A percentile compares a stretch with the other conserved stretches of the same genome.
These are phyloP conservation scores for Colletotrichum neosansevieriae DNA, from an alignment of 2,329 filamentous ascomycete species.

Conservation along the genomic window DNA sequence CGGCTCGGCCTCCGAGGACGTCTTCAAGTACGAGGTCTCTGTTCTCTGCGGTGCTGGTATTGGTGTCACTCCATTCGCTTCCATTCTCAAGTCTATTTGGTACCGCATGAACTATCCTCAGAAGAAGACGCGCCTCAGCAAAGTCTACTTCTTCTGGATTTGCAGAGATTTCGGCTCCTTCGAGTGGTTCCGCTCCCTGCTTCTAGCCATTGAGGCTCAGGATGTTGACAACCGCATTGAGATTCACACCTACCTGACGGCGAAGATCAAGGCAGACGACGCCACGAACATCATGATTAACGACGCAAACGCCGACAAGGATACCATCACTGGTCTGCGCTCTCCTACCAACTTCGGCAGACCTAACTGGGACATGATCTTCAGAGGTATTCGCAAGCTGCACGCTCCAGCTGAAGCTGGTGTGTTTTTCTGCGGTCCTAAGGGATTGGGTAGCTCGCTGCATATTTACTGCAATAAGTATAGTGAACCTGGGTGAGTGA, in stretches of 20 bases:
- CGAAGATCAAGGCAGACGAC: conserved; percentile 87
- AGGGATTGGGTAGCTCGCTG: conserved; percentile 79
- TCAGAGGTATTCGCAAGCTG: conserved; percentile 84
- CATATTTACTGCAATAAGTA: conserved; percentile 92
- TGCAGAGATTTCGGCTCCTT: conserved; percentile 90
- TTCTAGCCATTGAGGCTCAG: conserved; percentile 87
- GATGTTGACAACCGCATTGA: conserved; percentile 87
- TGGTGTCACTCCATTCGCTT: conserved; percentile 87
- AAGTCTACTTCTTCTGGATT: conserved; percentile 95
- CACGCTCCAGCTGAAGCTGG: conserved; percentile 79
- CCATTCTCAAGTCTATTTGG: conserved; percentile 92
- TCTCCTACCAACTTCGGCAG: conserved; percentile 88
- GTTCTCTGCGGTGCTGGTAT: conserved; percentile 86
- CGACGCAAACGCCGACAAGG: conserved; percentile 85
- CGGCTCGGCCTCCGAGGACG: conserved; percentile 86
- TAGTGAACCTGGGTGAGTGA: conserved; percentile 80
- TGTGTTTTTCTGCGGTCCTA: conserved; percentile 89
- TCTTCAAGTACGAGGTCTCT: conserved; percentile 88
- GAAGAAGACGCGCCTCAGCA: conserved; percentile 81
- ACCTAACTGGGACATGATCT: conserved; percentile 93
- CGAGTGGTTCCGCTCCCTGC: conserved; percentile 88
- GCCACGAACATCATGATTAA: conserved; percentile 95
- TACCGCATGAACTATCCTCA: conserved; percentile 92
- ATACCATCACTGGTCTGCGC: conserved; percentile 85
- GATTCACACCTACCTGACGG: conserved; percentile 89